Base-by-base conservation (phyloP, 257 asterid genomes). In the Thymus mandschuricus region DNA sequence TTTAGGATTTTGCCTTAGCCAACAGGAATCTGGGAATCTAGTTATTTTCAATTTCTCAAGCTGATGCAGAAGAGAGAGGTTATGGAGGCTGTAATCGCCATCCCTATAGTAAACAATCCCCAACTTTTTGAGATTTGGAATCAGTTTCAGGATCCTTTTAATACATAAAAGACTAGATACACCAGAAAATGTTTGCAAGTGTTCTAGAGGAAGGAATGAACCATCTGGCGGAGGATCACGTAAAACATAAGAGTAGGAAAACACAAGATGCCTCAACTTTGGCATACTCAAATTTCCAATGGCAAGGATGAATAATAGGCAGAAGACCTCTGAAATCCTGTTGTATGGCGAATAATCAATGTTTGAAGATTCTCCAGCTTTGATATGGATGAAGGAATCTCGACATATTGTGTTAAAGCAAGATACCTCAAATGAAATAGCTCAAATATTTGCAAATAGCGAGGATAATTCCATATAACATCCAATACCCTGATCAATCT, bases 241-340 rank as follows among this genome's bases (percentile, higher is more conserved):
- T n/a, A n/a, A n/a, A n/a, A n/a, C n/a, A n/a, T n/a, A n/a, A n/a
- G n/a, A n/a, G n/a, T n/a, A n/a, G n/a, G n/a, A n/a, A n/a, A n/a
- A n/a, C n/a, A n/a, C n/a, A 34, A 59, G 64, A 59, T 59, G 64
- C 64, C 64, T 59, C 6, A 59, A 11, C 13, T 59, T 45, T 7
- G 46, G 45, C 46, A 59, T 0, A 10, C 28, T 12, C 45, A 59
- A 33, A 59, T 59, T 13, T 59, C 45, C 28, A 33, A 11, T 4
- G 64, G 64, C 45, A 59, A 59, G n/a, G n/a, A n/a, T n/a, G n/a
- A n/a, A n/a, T n/a, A n/a, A n/a, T n/a, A n/a, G n/a, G n/a, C n/a
- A n/a, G n/a, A n/a, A n/a, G n/a, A n/a, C n/a, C n/a, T n/a, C n/a
- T n/a, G n/a, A n/a, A n/a, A n/a, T n/a, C n/a, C n/a, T n/a, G n/a